These are phyloP conservation scores for Lecanicillium sp. DNA, from an alignment of 2,329 filamentous ascomycete species.

Conservation along the genomic window DNA sequence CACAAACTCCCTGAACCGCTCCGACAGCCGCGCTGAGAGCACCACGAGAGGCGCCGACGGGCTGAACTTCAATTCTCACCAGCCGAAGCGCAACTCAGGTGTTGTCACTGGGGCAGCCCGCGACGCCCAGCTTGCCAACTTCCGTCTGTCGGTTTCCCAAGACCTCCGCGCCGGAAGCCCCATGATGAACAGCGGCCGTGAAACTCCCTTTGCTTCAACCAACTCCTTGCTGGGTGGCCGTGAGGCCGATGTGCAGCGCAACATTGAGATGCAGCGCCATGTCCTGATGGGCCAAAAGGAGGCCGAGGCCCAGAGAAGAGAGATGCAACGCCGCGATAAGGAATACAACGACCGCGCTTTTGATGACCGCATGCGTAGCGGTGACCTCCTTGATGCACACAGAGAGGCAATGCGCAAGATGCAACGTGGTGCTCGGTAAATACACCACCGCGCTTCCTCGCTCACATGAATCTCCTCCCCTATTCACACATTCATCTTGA, in stretches of 20 bases:
- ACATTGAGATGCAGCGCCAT: conserved; percentile 49
- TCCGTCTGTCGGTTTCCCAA: conserved; percentile 59
- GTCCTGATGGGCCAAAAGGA: conserved; percentile 56
- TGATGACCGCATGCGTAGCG: conserved; percentile 70
- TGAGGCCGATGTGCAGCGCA: conserved; percentile 38
- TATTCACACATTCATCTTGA: neutral
- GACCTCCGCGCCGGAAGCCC: conserved; percentile 47
- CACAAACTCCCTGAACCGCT: conserved; percentile 7
- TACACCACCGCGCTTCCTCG: neutral
- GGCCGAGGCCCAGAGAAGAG: conserved; percentile 53
- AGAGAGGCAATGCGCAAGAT: conserved; percentile 73
- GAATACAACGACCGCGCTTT: conserved; percentile 57
- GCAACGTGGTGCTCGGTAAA: conserved; percentile 47
- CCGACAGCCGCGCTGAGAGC: conserved; percentile 10
- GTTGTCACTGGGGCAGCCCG: conserved; percentile 39
- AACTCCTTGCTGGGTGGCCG: conserved; percentile 29
- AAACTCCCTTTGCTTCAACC: conserved; percentile 32
- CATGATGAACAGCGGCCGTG: conserved; percentile 29
- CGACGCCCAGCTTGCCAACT: conserved; percentile 57
- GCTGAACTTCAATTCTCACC: conserved; percentile 46
- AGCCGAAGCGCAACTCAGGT: conserved; percentile 43
- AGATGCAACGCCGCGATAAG: conserved; percentile 51
- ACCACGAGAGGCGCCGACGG: conserved; percentile 26
- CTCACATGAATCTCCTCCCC: neutral
- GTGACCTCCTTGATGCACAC: conserved; percentile 69